Percentiles rank a stretch among this genome's conserved stretches.
phyloP scores from a whole-genome alignment of 768 basidiomycete genomes.

The Phanerodontia chrysosporium region DNA sequence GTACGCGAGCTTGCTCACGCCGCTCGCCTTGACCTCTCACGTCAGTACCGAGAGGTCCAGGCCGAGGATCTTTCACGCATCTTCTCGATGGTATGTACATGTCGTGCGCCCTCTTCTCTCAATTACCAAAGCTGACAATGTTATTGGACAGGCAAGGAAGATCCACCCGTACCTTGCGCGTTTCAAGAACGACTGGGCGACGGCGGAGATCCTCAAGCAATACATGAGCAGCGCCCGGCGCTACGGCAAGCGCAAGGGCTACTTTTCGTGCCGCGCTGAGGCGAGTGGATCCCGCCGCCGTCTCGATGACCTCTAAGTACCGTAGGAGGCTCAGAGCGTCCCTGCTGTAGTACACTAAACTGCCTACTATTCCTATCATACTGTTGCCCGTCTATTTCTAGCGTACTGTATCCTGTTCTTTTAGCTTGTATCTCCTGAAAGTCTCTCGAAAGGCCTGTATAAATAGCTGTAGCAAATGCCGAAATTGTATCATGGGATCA shows the following conservation, averaged over 20 bases:
- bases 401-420: no score
- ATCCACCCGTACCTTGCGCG: slow-evolving; percentile 10
- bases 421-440: no score
- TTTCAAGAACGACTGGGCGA: slow-evolving; percentile 18
- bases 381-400: no score
- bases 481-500: no score
- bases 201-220: slow-evolving; percentile 15
- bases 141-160: background rate
- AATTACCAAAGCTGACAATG: background rate
- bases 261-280: background rate
- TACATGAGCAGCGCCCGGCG: slow-evolving; percentile 9
- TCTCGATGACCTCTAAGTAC: no score
- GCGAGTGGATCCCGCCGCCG: background rate
- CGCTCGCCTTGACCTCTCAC: background rate
- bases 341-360: no score
- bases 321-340: no score
- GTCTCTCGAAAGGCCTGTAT: no score
- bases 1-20: background rate
- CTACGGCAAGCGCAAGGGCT: background rate
- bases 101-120: background rate
- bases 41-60: background rate
- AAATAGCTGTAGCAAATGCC: no score
- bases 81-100: background rate
- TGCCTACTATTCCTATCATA: no score
- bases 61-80: background rate